Percentiles rank a stretch among this genome's conserved stretches.
These are phyloP conservation scores for Calonectria pseudoreteaudii DNA, from an alignment of 2,329 filamentous ascomycete genomes.

Conservation along the genomic window DNA sequence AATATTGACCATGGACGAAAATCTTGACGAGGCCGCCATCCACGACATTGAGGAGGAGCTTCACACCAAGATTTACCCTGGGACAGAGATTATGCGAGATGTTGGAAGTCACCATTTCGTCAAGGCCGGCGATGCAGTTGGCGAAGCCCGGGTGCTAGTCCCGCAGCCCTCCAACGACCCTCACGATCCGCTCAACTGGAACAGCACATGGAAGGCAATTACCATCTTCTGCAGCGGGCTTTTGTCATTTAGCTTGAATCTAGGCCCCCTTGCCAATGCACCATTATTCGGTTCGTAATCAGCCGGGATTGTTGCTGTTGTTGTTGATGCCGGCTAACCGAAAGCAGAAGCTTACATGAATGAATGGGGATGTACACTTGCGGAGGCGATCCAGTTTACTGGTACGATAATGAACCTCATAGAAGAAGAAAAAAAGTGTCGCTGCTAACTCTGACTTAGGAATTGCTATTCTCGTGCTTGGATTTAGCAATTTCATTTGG, in stretches of 20 bases:
- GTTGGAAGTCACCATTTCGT: constrained; percentile 19
- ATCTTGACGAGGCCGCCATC: constrained; percentile 19
- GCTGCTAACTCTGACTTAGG: background rate
- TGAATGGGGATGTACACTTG: constrained; percentile 16
- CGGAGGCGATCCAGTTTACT: constrained; percentile 21
- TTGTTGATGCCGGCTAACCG: background rate
- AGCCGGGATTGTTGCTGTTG: background rate
- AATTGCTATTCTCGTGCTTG: constrained; percentile 14
- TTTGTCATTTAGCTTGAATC: constrained; percentile 18
- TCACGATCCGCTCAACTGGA: constrained; percentile 21
- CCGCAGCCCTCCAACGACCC: constrained; percentile 20
- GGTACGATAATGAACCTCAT: background rate
- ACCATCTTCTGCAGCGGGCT: constrained; percentile 14
- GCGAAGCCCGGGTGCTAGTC: constrained; percentile 18
- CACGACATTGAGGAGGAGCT: constrained; percentile 24
- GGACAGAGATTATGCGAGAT: constrained; percentile 23
- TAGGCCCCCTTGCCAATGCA: constrained; percentile 15
- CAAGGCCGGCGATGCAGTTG: constrained; percentile 17
- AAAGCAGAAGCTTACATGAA: constrained; percentile 14
- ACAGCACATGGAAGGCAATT: constrained; percentile 19
- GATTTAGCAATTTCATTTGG: constrained; percentile 23
- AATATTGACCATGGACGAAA: constrained; percentile 6
- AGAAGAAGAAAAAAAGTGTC: background rate
- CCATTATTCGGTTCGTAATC: constrained; percentile 8
- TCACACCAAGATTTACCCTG: constrained; percentile 17